Percentiles rank a stretch among this genome's conserved stretches.
phyloP scores from a whole-genome alignment of 2,329 filamentous ascomycete genomes.

The Cladophialophora immunda region DNA sequence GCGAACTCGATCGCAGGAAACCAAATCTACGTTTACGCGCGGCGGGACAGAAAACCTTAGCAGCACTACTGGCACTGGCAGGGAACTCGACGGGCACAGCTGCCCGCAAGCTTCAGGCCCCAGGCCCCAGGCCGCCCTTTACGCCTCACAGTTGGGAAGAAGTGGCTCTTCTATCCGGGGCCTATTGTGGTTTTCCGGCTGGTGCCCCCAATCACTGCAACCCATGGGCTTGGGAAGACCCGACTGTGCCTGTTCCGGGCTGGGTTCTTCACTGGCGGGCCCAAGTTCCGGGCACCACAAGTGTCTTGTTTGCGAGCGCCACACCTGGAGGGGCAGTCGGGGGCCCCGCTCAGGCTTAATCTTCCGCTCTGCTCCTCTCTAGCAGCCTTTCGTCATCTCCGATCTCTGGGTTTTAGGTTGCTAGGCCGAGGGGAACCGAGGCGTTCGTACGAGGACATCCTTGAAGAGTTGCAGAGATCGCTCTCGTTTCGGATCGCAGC shows the following conservation, averaged over 20 bases:
- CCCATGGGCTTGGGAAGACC: background rate
- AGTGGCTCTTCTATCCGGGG: background rate
- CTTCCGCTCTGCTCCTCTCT: background rate
- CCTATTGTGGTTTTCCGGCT: background rate
- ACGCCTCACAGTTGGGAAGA: background rate
- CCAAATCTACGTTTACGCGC: constrained; percentile 11
- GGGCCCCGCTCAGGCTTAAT: background rate
- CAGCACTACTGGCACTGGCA: background rate
- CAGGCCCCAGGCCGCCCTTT: background rate
- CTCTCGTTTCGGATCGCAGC: background rate
- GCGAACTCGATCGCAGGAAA: constrained; percentile 11
- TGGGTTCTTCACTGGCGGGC: background rate
- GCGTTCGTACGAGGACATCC: background rate
- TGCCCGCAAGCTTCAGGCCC: background rate
- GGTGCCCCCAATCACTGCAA: background rate
- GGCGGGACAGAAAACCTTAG: constrained; percentile 10
- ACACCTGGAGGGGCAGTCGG: constrained; percentile 1
- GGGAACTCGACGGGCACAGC: background rate
- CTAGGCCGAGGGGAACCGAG: background rate
- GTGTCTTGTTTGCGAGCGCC: constrained; percentile 20
- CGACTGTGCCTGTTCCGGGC: background rate
- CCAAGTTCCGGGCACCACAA: background rate
- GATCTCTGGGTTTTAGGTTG: background rate
- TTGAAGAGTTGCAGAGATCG: background rate
- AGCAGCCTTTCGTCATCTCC: constrained; percentile 3